Base-by-base conservation (phyloP, 2,329 filamentous ascomycete genomes). In the Alternaria dauci region DNA sequence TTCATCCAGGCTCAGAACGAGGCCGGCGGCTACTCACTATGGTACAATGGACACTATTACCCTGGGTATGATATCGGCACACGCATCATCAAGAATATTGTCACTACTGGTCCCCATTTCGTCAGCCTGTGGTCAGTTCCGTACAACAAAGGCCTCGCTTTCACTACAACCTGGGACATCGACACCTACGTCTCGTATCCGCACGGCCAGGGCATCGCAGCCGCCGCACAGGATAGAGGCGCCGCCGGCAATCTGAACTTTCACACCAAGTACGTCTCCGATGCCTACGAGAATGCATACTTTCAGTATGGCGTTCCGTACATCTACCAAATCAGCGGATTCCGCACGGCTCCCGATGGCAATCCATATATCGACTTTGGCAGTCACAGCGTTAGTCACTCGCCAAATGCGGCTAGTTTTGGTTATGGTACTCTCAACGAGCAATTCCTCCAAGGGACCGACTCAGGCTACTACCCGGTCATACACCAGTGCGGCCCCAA, bases 141-240 rank as follows among this genome's bases (percentile, higher is more conserved):
- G 7, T 60, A 60, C 53, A 60, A 60, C 34, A 60, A 60, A 34
- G 58, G 58, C 7, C 58, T 60, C 3, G 58, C 46, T 7, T 60
- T 60, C 34, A 60, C 58, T 6, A 60, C 58, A 26, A 60, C 58
- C 1, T 60, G 58, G 58, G 58, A 60, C 5, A 60, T 60, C 8
- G 58, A 60, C 12, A 60, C 58, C 12, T 60, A 60, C 32, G 58
- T 60, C 32, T 60, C 58, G 8, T 60, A 60, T 12, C 58, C 58
- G 0, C 58, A 60, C n/a, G 58, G 58, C 5, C 58, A 60, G 32
- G 58, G 58, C 16, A 60, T 60, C 8, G 58, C 58, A 20, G 58
- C 58, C 8, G 58, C 58, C 9, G 58, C 58, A 26, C 58, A 60
- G n/a, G 58, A 60, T 2, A 39, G 58, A 23, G 58, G 58, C 7